Percentiles rank a stretch among this genome's conserved stretches.
phyloP scores from a whole-genome alignment of 257 asterid species.

The Solanum phureja region DNA sequence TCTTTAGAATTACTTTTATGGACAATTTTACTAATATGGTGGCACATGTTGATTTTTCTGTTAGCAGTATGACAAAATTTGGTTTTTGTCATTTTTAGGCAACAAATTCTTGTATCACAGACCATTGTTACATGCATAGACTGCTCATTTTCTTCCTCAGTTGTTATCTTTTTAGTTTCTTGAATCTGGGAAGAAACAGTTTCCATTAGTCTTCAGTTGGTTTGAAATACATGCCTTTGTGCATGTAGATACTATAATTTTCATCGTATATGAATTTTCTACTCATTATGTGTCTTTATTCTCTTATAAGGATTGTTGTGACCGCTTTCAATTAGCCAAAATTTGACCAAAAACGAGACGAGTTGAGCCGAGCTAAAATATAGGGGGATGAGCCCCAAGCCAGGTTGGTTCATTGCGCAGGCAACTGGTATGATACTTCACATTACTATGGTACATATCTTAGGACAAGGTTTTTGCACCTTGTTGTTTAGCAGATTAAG shows the following conservation, averaged over 20 bases:
- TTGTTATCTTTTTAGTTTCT: too few species aligned
- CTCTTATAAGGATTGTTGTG: neutral
- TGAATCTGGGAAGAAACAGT: neutral
- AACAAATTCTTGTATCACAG: too few species aligned
- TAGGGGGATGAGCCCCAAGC: neutral
- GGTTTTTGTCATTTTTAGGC: too few species aligned
- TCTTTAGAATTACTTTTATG: neutral
- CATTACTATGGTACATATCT: slow-evolving; percentile 7
- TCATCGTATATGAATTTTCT: neutral
- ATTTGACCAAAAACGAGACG: neutral
- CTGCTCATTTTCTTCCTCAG: too few species aligned
- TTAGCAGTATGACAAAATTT: too few species aligned
- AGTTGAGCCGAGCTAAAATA: neutral
- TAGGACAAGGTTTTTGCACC: slow-evolving; percentile 68
- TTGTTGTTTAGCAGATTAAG: slow-evolving; percentile 70
- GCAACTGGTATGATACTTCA: neutral
- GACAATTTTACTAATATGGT: neutral
- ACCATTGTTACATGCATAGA: too few species aligned
- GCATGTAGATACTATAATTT: neutral
- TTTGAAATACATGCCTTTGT: neutral
- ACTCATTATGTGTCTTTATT: neutral
- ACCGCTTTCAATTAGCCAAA: neutral
- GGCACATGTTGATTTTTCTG: too few species aligned
- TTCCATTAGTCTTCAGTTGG: neutral
- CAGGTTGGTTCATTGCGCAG: neutral